phyloP scores from a whole-genome alignment of 1,284 basidiomycete species.

The Leccinum griseonigrum region DNA sequence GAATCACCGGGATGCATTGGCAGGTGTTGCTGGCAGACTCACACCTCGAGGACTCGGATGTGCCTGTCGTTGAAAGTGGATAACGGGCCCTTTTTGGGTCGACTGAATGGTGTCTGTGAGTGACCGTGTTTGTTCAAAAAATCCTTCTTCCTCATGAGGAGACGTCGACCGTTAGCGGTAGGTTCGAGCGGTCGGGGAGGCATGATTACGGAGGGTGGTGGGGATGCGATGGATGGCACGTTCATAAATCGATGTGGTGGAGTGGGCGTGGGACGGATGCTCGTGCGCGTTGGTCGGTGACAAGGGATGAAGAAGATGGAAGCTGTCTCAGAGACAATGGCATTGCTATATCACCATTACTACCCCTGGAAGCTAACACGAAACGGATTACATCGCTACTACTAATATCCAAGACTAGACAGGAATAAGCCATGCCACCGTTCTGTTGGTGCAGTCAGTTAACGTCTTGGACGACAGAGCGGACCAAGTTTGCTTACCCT shows the following conservation, averaged over 20 bases:
- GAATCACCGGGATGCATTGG: neutral
- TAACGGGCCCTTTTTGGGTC: constrained; percentile 70
- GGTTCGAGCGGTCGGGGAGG: constrained; percentile 19
- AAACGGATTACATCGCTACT: constrained; percentile 1
- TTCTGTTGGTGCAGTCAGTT: constrained; percentile 31
- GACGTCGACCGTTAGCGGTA: constrained; percentile 19
- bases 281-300: neutral
- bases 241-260: neutral
- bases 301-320: constrained; percentile 12
- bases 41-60: constrained; percentile 56
- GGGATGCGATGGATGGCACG: constrained; percentile 9
- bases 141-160: constrained; percentile 45
- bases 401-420: constrained; percentile 26
- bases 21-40: constrained; percentile 27
- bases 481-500: constrained; percentile 39
- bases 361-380: neutral
- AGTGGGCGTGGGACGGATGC: constrained; percentile 7
- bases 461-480: neutral
- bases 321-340: too few species aligned
- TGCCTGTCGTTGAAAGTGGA: constrained; percentile 60
- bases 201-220: constrained; percentile 14
- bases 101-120: constrained; percentile 53
- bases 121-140: constrained; percentile 59
- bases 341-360: neutral
- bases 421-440: constrained; percentile 38